Conservation (phyloP, 495 filamentous ascomycete genomes). For the Podospora conica region DNA sequence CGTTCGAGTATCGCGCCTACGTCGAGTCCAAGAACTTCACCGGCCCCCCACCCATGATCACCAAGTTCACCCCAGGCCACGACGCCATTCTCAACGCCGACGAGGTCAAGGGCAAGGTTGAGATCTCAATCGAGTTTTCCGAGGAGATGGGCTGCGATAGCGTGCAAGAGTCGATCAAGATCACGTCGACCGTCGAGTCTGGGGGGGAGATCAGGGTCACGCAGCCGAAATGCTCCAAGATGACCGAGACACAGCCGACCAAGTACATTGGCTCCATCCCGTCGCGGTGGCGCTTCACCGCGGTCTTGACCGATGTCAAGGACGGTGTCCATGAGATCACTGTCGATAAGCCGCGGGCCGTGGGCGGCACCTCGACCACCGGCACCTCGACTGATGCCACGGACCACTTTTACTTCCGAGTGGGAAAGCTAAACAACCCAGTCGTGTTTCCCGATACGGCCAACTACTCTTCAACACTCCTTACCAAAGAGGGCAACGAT, state of each 20-base stretch:
- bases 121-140: conserved; percentile 55
- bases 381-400: conserved; percentile 18
- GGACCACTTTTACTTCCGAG: conserved; percentile 47
- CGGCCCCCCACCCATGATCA: conserved; percentile 55
- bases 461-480: conserved; percentile 52
- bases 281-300: conserved; percentile 45
- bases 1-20: conserved; percentile 59
- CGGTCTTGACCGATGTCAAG: conserved; percentile 36
- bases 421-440: conserved; percentile 44
- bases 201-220: conserved; percentile 27
- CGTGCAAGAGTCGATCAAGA: conserved; percentile 27
- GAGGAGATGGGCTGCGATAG: conserved; percentile 57
- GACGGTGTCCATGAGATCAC: conserved; percentile 58
- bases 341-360: conserved; percentile 48
- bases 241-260: conserved; percentile 48
- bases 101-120: conserved; percentile 25
- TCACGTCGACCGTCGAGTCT: conserved; percentile 47
- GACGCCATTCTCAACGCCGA: conserved; percentile 49
- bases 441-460: conserved; percentile 52
- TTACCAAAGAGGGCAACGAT: conserved; percentile 35
- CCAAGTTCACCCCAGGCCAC: conserved; percentile 58
- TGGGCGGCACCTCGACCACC: conserved; percentile 21
- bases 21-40: conserved; percentile 52
- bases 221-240: conserved; percentile 21
- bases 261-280: conserved; percentile 39